These are phyloP conservation scores for Linanthus parryae DNA, from an alignment of 148 eudicot genomes.

Conservation along the genomic window DNA sequence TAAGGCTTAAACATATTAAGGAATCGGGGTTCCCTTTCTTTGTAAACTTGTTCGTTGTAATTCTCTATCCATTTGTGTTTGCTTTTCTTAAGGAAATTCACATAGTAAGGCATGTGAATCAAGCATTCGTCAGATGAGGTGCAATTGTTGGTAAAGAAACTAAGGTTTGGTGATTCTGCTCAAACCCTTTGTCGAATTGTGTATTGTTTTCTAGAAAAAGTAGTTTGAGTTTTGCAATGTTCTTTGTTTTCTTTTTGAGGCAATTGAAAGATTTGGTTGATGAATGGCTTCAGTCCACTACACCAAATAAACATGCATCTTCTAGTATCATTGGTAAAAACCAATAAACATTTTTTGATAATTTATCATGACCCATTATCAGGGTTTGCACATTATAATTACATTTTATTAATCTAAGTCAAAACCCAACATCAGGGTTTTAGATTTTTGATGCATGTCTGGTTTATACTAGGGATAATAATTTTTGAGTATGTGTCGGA, in stretches of 20 bases:
- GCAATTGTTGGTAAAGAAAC: slow-evolving; percentile 64
- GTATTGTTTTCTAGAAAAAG: not conserved
- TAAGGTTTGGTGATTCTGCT: slow-evolving; percentile 39
- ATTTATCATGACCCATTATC: slow-evolving; percentile 2
- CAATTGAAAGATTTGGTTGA: slow-evolving; percentile 97
- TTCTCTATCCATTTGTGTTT: not conserved
- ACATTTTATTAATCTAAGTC: too few relatives aligned
- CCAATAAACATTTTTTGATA: slow-evolving; percentile 3
- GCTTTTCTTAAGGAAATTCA: slow-evolving; percentile 64
- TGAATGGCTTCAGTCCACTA: slow-evolving; percentile 79
- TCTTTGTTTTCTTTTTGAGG: slow-evolving; percentile 38
- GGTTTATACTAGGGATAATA: too few relatives aligned
- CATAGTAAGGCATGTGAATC: slow-evolving; percentile 90
- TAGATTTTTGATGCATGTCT: too few relatives aligned
- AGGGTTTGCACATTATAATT: too few relatives aligned
- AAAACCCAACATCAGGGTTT: too few relatives aligned
- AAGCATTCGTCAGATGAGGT: slow-evolving; percentile 77
- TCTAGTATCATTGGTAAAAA: slow-evolving; percentile 50
- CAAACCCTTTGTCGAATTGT: not conserved
- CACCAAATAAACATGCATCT: slow-evolving; percentile 34
- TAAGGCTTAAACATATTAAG: too few relatives aligned
- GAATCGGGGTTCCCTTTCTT: not conserved
- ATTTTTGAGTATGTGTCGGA: too few relatives aligned
- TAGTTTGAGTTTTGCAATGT: too few relatives aligned
- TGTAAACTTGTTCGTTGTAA: not conserved